Evolutionary conservation across 768 basidiomycete genomes (phyloP), one percentile per base, ranked within the genome.

Genomic region (Serendipita sp.): DNA sequence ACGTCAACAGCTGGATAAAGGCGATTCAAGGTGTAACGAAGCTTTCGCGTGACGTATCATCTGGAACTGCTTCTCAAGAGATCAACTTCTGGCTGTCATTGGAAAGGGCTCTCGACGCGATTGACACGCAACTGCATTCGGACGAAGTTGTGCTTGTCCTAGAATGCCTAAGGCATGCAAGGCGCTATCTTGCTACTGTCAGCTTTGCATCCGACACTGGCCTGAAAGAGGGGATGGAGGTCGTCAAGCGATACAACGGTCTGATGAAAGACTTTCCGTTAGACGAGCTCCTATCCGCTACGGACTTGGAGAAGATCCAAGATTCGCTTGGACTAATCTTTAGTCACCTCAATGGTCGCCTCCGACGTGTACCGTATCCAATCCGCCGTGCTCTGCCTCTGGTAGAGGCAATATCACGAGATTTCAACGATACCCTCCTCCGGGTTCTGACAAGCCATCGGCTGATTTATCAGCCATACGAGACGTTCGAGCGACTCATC

Each of bases 191-290:
- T 66, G 93, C 95, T 0, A 99, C 95, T 0, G 93, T 97, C 72
- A 91, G 90, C 72, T 97, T 99, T 76, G 90, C 95, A 64, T 90
- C 95, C 0, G 96, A 99, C 71, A 99, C 96, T 0, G 96, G 96
- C 11, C 72, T 98, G 66, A 95, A 93, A 73, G 90, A 95, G 68
- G 91, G 94, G 7, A 88, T 86, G 48, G 93, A 97, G 68, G 76
- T 84, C 2, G 90, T 88, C 87, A 65, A 68, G 85, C 97, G 96
- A 72, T 95, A 97, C 77, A 98, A 99, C 69, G 86, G 90, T 65
- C 79, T 98, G 63, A 98, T 99, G 96, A 96, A 95, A 74, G 96
- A 99, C 70, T 98, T 98, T 68, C 96, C 96, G 0, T 78, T 99
- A 30, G 96, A 99, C 71, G 95, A 97, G 70, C 83, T 98, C 20